Percentiles rank a stretch among this genome's conserved stretches.
Evolutionary conservation across 1,284 basidiomycete species (phyloP).

Genomic region (Malassezia psittaci): DNA sequence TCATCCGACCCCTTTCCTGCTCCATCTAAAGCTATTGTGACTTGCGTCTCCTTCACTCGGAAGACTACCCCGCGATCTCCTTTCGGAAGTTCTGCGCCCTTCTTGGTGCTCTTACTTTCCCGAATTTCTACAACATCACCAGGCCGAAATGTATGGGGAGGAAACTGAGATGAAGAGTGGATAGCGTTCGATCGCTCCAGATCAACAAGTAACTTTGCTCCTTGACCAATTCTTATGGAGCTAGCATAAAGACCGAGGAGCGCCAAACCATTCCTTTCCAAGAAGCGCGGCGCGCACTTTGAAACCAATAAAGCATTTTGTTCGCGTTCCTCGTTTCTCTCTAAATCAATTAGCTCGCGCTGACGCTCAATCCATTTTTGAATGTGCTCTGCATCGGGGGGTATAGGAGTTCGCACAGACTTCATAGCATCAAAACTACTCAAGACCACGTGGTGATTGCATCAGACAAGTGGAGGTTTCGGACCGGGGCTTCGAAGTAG

Average conservation of each 20-base stretch:
- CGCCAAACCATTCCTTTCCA: conserved; percentile 77
- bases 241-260: conserved; percentile 64
- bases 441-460: conserved; percentile 11
- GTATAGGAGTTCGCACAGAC: conserved; percentile 18
- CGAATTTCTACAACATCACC: conserved; percentile 77
- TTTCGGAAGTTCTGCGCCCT: background rate
- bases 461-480: background rate
- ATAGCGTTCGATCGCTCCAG: conserved; percentile 72
- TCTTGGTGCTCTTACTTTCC: conserved; percentile 51
- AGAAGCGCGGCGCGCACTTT: conserved; percentile 68
- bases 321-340: conserved; percentile 72
- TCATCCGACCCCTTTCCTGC: conserved; percentile 9
- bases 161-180: conserved; percentile 62
- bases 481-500: background rate
- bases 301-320: conserved; percentile 68
- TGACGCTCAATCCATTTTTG: conserved; percentile 64
- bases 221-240: conserved; percentile 66
- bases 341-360: conserved; percentile 58
- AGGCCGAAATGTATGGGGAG: conserved; percentile 73
- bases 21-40: conserved; percentile 12
- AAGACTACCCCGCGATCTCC: conserved; percentile 50
- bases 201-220: conserved; percentile 83
- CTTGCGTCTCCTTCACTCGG: conserved; percentile 3
- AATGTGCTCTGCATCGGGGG: conserved; percentile 21
- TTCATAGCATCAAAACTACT: background rate